These are phyloP conservation scores for Quambalaria eucalypti DNA, from an alignment of 1,284 basidiomycete genomes.

Conservation along the genomic window DNA sequence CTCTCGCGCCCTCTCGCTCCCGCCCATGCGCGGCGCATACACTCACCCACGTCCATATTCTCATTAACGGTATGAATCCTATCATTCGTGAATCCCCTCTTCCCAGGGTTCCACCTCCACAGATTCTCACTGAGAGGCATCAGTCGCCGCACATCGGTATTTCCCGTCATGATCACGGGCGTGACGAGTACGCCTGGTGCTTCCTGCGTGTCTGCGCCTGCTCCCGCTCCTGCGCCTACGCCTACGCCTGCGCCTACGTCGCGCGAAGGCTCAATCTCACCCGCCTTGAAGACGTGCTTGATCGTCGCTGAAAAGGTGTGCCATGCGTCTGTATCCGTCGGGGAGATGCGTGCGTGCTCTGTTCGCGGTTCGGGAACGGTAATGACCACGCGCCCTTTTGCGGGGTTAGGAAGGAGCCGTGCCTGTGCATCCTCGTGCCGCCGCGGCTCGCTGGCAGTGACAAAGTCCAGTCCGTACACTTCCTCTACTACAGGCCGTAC, in stretches of 20 bases:
- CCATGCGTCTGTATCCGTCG: too few relatives aligned
- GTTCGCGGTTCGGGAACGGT: conserved; percentile 21
- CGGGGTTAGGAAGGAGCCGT: neutral
- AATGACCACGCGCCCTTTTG: neutral
- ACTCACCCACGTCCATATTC: conserved; percentile 48
- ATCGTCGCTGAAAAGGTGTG: too few relatives aligned
- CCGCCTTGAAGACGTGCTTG: too few relatives aligned
- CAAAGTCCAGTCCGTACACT: conserved; percentile 55
- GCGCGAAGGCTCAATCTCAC: too few relatives aligned
- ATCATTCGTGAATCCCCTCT: conserved; percentile 42
- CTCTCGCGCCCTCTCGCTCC: too few relatives aligned
- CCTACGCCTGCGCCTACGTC: too few relatives aligned
- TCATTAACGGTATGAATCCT: conserved; percentile 63
- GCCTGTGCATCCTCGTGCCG: neutral
- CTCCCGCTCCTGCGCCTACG: too few relatives aligned
- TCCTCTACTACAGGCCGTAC: conserved; percentile 50
- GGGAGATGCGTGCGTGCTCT: conserved; percentile 52
- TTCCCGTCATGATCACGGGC: conserved; percentile 55
- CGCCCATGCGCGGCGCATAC: too few relatives aligned
- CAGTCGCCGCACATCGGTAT: conserved; percentile 55
- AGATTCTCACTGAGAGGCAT: conserved; percentile 54
- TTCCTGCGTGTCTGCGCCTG: neutral
- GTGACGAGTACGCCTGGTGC: conserved; percentile 49
- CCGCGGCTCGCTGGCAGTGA: too few relatives aligned
- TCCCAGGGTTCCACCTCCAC: conserved; percentile 48